Conservation (phyloP, 257 asterid genomes). For the Datura wrightii region DNA sequence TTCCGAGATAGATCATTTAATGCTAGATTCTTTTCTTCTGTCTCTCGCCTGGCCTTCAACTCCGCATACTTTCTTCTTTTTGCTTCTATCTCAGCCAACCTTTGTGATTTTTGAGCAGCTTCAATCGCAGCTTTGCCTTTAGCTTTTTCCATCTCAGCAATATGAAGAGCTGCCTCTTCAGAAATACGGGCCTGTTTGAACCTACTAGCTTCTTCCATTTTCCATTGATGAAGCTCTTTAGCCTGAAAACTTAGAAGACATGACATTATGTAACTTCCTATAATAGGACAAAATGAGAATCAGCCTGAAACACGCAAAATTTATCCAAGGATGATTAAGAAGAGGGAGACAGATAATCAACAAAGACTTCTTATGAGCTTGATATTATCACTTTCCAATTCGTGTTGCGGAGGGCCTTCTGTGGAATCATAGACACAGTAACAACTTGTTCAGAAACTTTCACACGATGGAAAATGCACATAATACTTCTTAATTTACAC, state of each 20-base stretch:
- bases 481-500: neutral
- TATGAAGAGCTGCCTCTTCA: conserved; percentile 35
- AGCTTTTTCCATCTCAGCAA: conserved; percentile 36
- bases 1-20: conserved; percentile 22
- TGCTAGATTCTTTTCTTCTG: conserved; percentile 31
- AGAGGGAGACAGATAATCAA: neutral
- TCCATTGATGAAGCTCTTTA: conserved; percentile 35
- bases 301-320: neutral
- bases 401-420: neutral
- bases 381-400: neutral
- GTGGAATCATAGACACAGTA: neutral
- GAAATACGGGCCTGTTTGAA: conserved; percentile 30
- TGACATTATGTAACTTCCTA: neutral
- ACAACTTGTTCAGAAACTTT: neutral
- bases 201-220: conserved; percentile 34
- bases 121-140: conserved; percentile 36
- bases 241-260: conserved; percentile 33
- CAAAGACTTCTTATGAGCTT: neutral
- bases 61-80: conserved; percentile 34
- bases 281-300: neutral
- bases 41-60: conserved; percentile 32
- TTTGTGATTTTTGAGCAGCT: conserved; percentile 36
- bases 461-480: neutral
- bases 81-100: conserved; percentile 38
- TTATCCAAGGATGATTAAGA: neutral